Conservation (phyloP, 208 protist species). For the Herpetomonas muscarum region DNA sequence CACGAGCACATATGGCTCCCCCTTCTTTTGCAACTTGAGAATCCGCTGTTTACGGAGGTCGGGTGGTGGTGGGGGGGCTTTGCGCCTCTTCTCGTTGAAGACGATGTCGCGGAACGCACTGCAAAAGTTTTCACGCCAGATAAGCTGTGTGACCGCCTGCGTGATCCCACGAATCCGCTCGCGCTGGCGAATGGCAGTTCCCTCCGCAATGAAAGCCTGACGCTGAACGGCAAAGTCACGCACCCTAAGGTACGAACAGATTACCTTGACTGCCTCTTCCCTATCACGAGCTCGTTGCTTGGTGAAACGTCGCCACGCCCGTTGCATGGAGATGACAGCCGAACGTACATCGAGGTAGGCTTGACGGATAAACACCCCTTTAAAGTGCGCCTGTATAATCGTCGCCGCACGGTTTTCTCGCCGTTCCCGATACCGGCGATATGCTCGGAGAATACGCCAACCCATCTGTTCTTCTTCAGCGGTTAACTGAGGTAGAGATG, state of each 20-base stretch:
- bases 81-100: constrained; percentile 24
- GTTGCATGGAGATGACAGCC: no score
- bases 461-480: no score
- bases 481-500: no score
- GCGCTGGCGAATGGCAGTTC: constrained; percentile 16
- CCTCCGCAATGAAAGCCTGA: constrained; percentile 13
- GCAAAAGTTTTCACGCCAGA: constrained; percentile 82
- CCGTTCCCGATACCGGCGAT: no score
- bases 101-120: constrained; percentile 48
- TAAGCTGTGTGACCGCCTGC: constrained; percentile 43
- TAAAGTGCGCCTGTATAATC: no score
- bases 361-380: no score
- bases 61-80: not conserved
- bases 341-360: no score
- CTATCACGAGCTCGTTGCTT: not conserved
- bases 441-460: no score
- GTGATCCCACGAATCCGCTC: constrained; percentile 23
- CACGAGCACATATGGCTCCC: constrained; percentile 30
- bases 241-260: not conserved
- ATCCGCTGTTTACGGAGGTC: constrained; percentile 17
- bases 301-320: not conserved
- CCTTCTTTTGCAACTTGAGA: constrained; percentile 2
- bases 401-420: no score
- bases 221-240: not conserved
- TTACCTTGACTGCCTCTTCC: not conserved